phyloP scores from a whole-genome alignment of 2,329 filamentous ascomycete genomes.

The Cryoendolithus antarcticus region DNA sequence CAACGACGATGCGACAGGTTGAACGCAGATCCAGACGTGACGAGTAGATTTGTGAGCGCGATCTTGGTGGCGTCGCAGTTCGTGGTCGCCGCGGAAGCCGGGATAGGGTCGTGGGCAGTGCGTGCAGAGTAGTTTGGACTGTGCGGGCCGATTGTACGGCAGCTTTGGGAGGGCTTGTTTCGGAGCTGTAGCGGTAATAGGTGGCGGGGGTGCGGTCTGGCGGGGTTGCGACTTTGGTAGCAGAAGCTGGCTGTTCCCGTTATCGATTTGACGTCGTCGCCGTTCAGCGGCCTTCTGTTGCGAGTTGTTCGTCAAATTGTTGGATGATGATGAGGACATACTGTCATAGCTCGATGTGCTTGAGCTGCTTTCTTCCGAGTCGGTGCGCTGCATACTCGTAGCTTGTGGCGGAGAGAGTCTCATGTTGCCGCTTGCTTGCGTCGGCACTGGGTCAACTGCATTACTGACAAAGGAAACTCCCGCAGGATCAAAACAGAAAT shows the following conservation, averaged over 20 bases:
- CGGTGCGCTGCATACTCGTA: conserved; percentile 11
- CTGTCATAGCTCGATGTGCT: conserved; percentile 6
- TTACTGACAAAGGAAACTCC: conserved; percentile 9
- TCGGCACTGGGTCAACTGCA: neutral
- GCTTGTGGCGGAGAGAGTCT: too few relatives aligned
- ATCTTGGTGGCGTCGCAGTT: conserved; percentile 44
- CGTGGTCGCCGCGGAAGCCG: conserved; percentile 78
- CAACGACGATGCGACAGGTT: conserved; percentile 30
- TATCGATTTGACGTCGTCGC: conserved; percentile 20
- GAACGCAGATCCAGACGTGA: conserved; percentile 52
- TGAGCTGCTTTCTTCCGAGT: conserved; percentile 12
- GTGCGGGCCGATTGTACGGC: conserved; percentile 53
- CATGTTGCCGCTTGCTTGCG: neutral
- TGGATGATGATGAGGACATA: neutral
- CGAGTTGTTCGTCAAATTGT: neutral
- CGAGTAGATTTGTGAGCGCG: conserved; percentile 51
- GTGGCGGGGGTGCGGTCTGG: conserved; percentile 3
- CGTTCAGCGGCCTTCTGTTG: conserved; percentile 14
- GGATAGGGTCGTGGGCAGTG: conserved; percentile 45
- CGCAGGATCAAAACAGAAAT: conserved; percentile 14
- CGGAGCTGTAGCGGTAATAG: conserved; percentile 1
- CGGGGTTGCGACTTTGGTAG: conserved; percentile 24
- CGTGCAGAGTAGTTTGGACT: conserved; percentile 50
- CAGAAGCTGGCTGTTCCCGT: conserved; percentile 8
- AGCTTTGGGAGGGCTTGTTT: conserved; percentile 35